Evolutionary conservation across 1,284 basidiomycete genomes (phyloP), one percentile per base, ranked within the genome.

Genomic region (Volvariella volvacea): DNA sequence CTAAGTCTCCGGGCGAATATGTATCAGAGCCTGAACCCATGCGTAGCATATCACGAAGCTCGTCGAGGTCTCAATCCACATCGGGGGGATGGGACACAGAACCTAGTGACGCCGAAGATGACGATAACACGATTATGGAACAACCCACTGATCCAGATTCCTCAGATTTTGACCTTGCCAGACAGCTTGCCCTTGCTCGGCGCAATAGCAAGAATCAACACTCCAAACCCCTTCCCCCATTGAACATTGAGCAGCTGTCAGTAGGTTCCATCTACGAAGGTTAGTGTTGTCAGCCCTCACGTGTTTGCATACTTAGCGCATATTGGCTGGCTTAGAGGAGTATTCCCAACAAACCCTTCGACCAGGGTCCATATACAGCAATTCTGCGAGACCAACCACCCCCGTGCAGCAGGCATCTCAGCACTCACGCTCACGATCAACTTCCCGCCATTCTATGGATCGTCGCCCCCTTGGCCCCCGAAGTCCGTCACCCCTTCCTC

Each of bases 171-270:
- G 82, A 91, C 55, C 66, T 93, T 45, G 74, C 79, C 20, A 70
- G 76, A 63, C 78, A 84, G 39, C 64, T 93, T 44, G 86, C 86
- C 50, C 66, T 92, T 40, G 91, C 90, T 4, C 70, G 87, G 49
- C 74, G 76, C 50, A 93, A 93, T 59, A 90, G 88, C 57, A 72
- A 82, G 59, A 86, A 76, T 58, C 88, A 90, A 52, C 71, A 76
- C 48, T 70, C 68, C 14, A 70, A 72, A 39, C 66, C 67, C 41
- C 49, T 67, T 28, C 54, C 59, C 4, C 50, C 64, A 6, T 50
- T 71, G 45, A 53, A 63, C 6, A 54, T 72, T 50, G 74, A 78
- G n/a, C 58, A 58, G 15, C 69, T 74, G 3, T 55, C 73, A 9
- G 79, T 82, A 51, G 76, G 76, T 30, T 83, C 79, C 1, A 86